Percentiles rank a stretch among this genome's conserved stretches.
Conservation (phyloP, 2,329 filamentous ascomycete genomes). For the Fusarium praegraminearum region DNA sequence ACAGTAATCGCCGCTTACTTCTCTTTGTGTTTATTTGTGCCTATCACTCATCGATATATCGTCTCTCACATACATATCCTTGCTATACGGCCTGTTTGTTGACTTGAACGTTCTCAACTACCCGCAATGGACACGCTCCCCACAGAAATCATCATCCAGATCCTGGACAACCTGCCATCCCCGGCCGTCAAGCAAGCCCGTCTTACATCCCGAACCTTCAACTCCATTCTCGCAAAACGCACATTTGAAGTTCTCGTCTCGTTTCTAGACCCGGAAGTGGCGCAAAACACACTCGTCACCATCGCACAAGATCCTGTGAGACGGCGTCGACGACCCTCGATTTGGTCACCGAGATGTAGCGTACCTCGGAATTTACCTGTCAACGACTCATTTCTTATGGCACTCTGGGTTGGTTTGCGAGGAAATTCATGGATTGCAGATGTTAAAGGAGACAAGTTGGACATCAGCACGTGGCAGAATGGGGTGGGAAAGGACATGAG, state of each 20-base stretch:
- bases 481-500: constrained; percentile 41
- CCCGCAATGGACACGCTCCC: constrained; percentile 51
- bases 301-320: constrained; percentile 41
- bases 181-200: constrained; percentile 45
- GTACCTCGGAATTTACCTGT: constrained; percentile 49
- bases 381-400: constrained; percentile 50
- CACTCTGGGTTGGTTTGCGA: constrained; percentile 47
- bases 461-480: constrained; percentile 33
- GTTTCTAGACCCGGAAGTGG: constrained; percentile 48
- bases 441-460: constrained; percentile 15
- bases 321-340: constrained; percentile 42
- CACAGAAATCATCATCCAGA: constrained; percentile 48
- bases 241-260: constrained; percentile 48
- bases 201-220: constrained; percentile 52
- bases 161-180: constrained; percentile 46
- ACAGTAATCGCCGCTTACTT: not conserved
- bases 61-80: not conserved
- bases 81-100: not conserved
- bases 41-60: not conserved
- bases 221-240: constrained; percentile 47
- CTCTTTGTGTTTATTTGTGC: not conserved
- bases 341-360: constrained; percentile 54
- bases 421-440: constrained; percentile 43
- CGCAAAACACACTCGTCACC: constrained; percentile 41
- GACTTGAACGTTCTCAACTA: not conserved